These are phyloP conservation scores for Nicotiana benthamiana DNA, from an alignment of 257 asterid genomes.

Conservation along the genomic window DNA sequence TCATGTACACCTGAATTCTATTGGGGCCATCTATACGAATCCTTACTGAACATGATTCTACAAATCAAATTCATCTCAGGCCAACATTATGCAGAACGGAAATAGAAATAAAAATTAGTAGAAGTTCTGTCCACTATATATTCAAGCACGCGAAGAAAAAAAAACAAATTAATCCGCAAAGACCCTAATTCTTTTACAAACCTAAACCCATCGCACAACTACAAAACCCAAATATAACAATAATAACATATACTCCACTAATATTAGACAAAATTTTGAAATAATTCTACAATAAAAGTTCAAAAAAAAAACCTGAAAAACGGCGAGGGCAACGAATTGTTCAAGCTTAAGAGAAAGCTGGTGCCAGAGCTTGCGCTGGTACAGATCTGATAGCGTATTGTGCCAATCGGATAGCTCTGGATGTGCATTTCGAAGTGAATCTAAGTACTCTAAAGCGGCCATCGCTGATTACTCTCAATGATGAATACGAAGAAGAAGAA, in stretches of 20 bases:
- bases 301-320: constrained; percentile 61
- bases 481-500: background rate
- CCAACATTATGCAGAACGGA: too few relatives aligned
- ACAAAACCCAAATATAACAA: too few relatives aligned
- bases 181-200: too few relatives aligned
- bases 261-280: background rate
- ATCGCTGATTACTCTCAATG: constrained; percentile 16
- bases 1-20: too few relatives aligned
- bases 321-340: constrained; percentile 76
- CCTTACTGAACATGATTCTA: too few relatives aligned
- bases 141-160: too few relatives aligned
- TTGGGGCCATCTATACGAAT: too few relatives aligned
- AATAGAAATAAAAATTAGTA: too few relatives aligned
- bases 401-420: constrained; percentile 89
- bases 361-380: constrained; percentile 92
- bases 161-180: too few relatives aligned
- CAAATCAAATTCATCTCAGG: too few relatives aligned
- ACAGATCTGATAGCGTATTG: constrained; percentile 77
- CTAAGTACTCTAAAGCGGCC: constrained; percentile 83
- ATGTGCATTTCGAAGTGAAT: constrained; percentile 51
- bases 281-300: constrained; percentile 21
- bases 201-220: too few relatives aligned
- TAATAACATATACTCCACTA: background rate
- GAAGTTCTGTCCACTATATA: too few relatives aligned
- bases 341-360: constrained; percentile 93